Evolutionary conservation across 2,329 filamentous ascomycete genomes (phyloP).

Genomic region (Ophiostoma himal-ulmi): DNA sequence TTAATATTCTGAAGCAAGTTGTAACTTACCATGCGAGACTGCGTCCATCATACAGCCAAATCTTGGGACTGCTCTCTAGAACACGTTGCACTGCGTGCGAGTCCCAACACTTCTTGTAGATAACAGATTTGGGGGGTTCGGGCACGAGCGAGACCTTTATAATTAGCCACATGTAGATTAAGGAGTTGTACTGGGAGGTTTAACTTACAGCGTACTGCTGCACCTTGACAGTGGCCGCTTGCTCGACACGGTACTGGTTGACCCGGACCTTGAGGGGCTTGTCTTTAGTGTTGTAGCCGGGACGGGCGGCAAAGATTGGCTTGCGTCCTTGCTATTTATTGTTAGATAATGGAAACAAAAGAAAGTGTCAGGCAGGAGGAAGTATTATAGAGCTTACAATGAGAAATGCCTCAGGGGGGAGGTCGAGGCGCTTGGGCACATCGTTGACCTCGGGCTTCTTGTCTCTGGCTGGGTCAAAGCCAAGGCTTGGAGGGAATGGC

Average conservation of each 20-base stretch:
- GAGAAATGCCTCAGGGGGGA: constrained; percentile 53
- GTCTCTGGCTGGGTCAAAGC: constrained; percentile 42
- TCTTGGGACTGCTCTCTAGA: constrained; percentile 43
- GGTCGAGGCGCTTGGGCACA: constrained; percentile 46
- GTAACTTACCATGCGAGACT: constrained; percentile 72
- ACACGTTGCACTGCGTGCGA: constrained; percentile 53
- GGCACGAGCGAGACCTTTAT: constrained; percentile 59
- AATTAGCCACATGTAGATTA: background rate
- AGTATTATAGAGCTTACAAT: constrained; percentile 31
- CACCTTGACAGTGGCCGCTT: constrained; percentile 40
- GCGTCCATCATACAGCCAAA: constrained; percentile 68
- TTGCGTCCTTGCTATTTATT: constrained; percentile 27
- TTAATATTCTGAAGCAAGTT: background rate
- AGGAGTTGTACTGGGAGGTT: background rate
- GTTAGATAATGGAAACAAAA: background rate
- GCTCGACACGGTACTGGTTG: constrained; percentile 34
- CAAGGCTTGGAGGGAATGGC: constrained; percentile 30
- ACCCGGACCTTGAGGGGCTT: constrained; percentile 51
- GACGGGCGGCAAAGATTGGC: constrained; percentile 40
- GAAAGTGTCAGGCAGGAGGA: background rate
- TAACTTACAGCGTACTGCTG: constrained; percentile 78
- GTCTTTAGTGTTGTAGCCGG: constrained; percentile 53
- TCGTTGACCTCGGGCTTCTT: constrained; percentile 27
- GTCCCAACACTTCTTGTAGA: constrained; percentile 73
- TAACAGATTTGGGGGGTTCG: constrained; percentile 54